phyloP scores from a whole-genome alignment of 1,139 yeast species.

The Insectozyma bohioensis region DNA sequence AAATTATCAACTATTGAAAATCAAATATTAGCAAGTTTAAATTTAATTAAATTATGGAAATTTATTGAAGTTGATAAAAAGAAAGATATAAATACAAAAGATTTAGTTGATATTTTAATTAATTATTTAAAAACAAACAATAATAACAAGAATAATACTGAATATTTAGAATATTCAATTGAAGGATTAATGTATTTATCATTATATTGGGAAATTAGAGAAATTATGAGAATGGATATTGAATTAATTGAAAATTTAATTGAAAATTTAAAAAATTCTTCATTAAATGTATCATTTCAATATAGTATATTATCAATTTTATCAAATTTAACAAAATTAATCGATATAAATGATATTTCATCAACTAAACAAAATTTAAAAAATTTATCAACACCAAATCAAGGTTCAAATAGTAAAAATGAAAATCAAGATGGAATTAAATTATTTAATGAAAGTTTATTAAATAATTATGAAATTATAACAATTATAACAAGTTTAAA shows the following conservation, averaged over 20 bases:
- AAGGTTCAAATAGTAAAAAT: constrained; percentile 18
- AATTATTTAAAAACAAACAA: constrained; percentile 16
- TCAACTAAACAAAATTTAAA: constrained; percentile 31
- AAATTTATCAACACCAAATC: constrained; percentile 31
- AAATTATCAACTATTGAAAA: constrained; percentile 18
- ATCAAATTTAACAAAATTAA: constrained; percentile 35
- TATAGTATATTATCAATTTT: constrained; percentile 43
- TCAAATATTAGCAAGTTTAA: constrained; percentile 32
- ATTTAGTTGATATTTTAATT: constrained; percentile 20
- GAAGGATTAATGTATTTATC: constrained; percentile 52
- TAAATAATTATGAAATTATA: constrained; percentile 27
- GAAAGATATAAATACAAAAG: constrained; percentile 18
- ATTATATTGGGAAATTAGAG: constrained; percentile 32
- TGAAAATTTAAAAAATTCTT: constrained; percentile 10
- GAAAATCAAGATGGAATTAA: constrained; percentile 28
- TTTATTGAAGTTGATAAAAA: constrained; percentile 25
- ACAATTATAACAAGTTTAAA: constrained; percentile 27
- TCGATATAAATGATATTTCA: constrained; percentile 17
- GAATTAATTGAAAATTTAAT: constrained; percentile 24
- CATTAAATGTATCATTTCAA: constrained; percentile 15
- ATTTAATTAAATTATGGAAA: constrained; percentile 46
- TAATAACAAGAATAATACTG: constrained; percentile 8
- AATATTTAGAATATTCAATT: constrained; percentile 23
- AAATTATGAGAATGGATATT: constrained; percentile 32
- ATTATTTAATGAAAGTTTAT: constrained; percentile 30